These are phyloP conservation scores for Acacia concinna DNA, from an alignment of 331 rosid genomes.

Conservation along the genomic window DNA sequence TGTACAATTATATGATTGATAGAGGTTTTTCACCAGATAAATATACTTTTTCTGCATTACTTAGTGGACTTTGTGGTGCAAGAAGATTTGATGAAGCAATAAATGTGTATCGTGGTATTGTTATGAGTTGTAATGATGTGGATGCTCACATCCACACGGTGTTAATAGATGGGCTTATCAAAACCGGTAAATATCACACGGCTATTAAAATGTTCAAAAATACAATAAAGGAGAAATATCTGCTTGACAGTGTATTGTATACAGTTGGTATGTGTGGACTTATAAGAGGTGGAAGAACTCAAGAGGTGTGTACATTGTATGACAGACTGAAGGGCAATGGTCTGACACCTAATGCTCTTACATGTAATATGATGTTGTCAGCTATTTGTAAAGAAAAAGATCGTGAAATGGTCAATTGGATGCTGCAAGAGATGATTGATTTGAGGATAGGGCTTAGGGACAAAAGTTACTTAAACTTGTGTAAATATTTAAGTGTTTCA, in stretches of 20 bases:
- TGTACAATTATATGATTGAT: slow-evolving; percentile 48
- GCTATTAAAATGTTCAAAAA: slow-evolving; percentile 50
- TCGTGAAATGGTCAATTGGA: slow-evolving; percentile 36
- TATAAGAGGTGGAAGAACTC: slow-evolving; percentile 53
- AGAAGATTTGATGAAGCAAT: slow-evolving; percentile 58
- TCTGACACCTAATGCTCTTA: slow-evolving; percentile 46
- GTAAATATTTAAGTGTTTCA: slow-evolving; percentile 34
- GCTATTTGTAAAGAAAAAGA: slow-evolving; percentile 45
- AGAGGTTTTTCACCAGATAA: slow-evolving; percentile 60
- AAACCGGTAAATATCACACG: slow-evolving; percentile 43
- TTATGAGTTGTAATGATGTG: slow-evolving; percentile 32
- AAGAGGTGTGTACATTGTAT: slow-evolving; percentile 55
- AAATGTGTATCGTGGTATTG: slow-evolving; percentile 51
- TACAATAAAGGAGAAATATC: slow-evolving; percentile 36
- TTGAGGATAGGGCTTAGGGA: slow-evolving; percentile 44
- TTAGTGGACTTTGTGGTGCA: slow-evolving; percentile 57
- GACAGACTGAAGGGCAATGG: slow-evolving; percentile 59
- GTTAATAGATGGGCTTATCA: slow-evolving; percentile 51
- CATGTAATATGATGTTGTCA: slow-evolving; percentile 53
- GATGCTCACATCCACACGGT: slow-evolving; percentile 69
- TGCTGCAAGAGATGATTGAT: slow-evolving; percentile 66
- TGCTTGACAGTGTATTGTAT: slow-evolving; percentile 54
- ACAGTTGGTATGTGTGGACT: slow-evolving; percentile 53
- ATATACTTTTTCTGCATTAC: slow-evolving; percentile 58
- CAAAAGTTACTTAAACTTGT: slow-evolving; percentile 44